Percentiles rank a stretch among this genome's conserved stretches.
phyloP scores from a whole-genome alignment of 768 basidiomycete species.

The Boletus edulis region DNA sequence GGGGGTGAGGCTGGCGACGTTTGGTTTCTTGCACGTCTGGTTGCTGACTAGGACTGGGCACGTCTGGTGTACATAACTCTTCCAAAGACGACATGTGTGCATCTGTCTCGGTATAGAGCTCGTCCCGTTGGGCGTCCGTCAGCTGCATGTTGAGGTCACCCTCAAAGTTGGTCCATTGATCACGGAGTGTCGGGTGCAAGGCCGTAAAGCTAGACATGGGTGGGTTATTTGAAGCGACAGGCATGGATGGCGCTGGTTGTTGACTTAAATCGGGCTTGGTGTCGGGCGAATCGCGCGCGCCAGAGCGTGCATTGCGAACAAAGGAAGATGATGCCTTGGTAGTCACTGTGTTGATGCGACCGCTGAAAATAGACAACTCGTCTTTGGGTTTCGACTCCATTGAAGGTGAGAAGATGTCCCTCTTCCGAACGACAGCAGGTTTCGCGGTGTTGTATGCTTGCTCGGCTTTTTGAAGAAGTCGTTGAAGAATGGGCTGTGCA shows the following conservation, averaged over 20 bases:
- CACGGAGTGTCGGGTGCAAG: slow-evolving; percentile 55
- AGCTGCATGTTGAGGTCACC: slow-evolving; percentile 52
- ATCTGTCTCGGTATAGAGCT: slow-evolving; percentile 24
- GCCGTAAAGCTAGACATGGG: slow-evolving; percentile 35
- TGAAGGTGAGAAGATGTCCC: slow-evolving; percentile 59
- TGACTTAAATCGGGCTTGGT: slow-evolving; percentile 28
- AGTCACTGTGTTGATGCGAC: slow-evolving; percentile 64
- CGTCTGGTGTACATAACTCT: not conserved
- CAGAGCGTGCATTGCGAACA: not conserved
- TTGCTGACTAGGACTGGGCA: not conserved
- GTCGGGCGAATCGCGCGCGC: not conserved
- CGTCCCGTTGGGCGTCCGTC: slow-evolving; percentile 32
- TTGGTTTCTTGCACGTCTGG: slow-evolving; percentile 17
- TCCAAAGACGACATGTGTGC: slow-evolving; percentile 12
- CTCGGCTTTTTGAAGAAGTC: slow-evolving; percentile 61
- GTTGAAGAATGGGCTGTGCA: slow-evolving; percentile 60
- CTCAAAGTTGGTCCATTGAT: slow-evolving; percentile 56
- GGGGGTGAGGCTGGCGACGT: slow-evolving; percentile 23
- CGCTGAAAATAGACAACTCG: slow-evolving; percentile 73
- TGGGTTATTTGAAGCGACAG: slow-evolving; percentile 29
- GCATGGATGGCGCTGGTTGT: slow-evolving; percentile 17
- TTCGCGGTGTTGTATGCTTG: slow-evolving; percentile 47
- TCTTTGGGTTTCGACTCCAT: slow-evolving; percentile 49
- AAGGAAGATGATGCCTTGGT: slow-evolving; percentile 39
- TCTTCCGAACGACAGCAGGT: slow-evolving; percentile 41